These are phyloP conservation scores for Chrysosporium queenslandicum DNA, from an alignment of 2,329 filamentous ascomycete genomes.

Conservation along the genomic window DNA sequence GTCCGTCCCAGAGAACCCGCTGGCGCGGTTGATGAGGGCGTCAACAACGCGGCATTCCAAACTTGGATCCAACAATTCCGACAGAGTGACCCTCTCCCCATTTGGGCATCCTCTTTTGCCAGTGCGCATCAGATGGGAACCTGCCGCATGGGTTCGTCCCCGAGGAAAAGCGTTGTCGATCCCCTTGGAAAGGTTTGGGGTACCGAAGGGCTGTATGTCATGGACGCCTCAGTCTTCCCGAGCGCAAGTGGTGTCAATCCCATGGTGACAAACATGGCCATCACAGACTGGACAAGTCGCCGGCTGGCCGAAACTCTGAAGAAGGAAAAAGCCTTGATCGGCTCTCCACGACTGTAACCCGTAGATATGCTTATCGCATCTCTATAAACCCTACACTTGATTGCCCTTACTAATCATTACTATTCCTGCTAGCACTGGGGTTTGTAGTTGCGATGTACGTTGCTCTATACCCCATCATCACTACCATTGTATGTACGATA, in stretches of 20 bases:
- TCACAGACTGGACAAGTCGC: constrained; percentile 39
- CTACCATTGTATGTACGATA: too few species aligned
- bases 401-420: too few species aligned
- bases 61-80: constrained; percentile 45
- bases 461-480: too few species aligned
- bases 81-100: constrained; percentile 37
- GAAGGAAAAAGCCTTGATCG: constrained; percentile 23
- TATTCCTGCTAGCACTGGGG: too few species aligned
- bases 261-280: constrained; percentile 45
- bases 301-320: constrained; percentile 30
- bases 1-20: constrained; percentile 32
- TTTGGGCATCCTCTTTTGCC: constrained; percentile 37
- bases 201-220: constrained; percentile 38
- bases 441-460: too few species aligned
- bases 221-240: constrained; percentile 43
- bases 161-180: constrained; percentile 38
- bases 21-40: constrained; percentile 30
- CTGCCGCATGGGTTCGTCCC: constrained; percentile 39
- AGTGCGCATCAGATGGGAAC: constrained; percentile 45
- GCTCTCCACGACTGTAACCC: constrained; percentile 4
- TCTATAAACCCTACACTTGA: too few species aligned
- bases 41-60: constrained; percentile 47
- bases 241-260: constrained; percentile 44
- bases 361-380: too few species aligned
- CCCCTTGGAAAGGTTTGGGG: constrained; percentile 40